Evolutionary conservation across 129 eudicot genomes (phyloP), one percentile per base, ranked within the genome.

Genomic region (Kitagawia praeruptora): DNA sequence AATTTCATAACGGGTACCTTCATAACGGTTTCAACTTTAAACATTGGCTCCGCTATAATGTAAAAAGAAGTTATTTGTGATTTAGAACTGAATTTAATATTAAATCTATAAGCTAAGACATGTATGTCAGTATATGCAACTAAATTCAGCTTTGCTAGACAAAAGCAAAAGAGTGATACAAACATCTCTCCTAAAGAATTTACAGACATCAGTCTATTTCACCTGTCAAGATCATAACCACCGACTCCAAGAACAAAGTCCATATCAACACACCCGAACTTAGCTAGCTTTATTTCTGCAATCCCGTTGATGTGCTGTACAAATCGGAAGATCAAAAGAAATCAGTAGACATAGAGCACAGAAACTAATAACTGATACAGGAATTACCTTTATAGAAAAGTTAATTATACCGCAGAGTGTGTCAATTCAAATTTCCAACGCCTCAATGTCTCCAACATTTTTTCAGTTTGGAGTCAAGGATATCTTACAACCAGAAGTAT

Each of bases 151-250:
- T 31, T 14, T 67, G 8, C 38, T 67, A 34, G 42, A 67, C 73
- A 13, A 67, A 66, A 70, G 48, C 40, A 11, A 69, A 28, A 69
- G 23, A 19, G 12, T 38, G 28, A 37, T 38, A 39, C n/a, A 39
- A 23, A 42, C 8, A 73, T 40, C 10, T 19, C 31, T 25, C 47
- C 44, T 61, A 51, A 77, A n/a, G 72, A 76, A 75, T 2, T 42
- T 21, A 41, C 14, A 8, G 73, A 45, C 64, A 66, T 46, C 37
- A 63, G 85, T 66, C 27, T 79, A 38, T 8, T 70, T 69, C 80
- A 94, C 98, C 98, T 94, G 86, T 94, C 98, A 81, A 94, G 96
- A 87, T 94, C 98, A 76, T 94, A 94, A 76, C 98, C 98, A 77
- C 98, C 98, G 39, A 94, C 88, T 83, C 98, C 98, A 80, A 94